Conservation (phyloP, 257 asterid species). For the Solanum clarkiae region DNA sequence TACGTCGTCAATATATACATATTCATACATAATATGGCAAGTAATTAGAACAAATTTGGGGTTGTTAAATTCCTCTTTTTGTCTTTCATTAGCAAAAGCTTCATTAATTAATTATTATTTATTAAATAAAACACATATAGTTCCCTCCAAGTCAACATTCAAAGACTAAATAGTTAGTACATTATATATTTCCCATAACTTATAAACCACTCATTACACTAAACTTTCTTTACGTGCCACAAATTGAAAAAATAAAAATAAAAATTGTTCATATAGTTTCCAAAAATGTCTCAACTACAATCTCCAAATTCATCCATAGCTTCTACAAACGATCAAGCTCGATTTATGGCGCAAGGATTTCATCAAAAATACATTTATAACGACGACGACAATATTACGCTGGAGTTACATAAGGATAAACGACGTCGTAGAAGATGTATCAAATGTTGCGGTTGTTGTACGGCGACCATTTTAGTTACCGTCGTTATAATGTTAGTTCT, state of each 20-base stretch:
- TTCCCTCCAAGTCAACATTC: conserved; percentile 8
- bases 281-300: neutral
- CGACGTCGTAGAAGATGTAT: conserved; percentile 12
- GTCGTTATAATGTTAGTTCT: conserved; percentile 13
- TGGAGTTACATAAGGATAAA: conserved; percentile 1
- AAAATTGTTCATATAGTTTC: neutral
- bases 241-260: neutral
- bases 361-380: neutral
- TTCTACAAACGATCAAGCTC: conserved; percentile 13
- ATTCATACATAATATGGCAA: neutral
- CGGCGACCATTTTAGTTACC: conserved; percentile 16
- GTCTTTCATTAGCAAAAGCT: neutral
- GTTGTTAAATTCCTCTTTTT: neutral
- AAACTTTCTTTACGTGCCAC: neutral
- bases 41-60: neutral
- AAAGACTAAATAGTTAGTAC: neutral
- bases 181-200: neutral
- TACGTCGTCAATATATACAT: too few species aligned
- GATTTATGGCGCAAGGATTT: conserved; percentile 23
- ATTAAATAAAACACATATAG: neutral
- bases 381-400: conserved; percentile 3
- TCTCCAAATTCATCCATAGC: neutral
- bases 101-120: neutral
- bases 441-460: conserved; percentile 36
- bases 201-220: neutral